Evolutionary conservation across 139 green algal species (phyloP).

Genomic region (Chlamydomonas incerta): DNA sequence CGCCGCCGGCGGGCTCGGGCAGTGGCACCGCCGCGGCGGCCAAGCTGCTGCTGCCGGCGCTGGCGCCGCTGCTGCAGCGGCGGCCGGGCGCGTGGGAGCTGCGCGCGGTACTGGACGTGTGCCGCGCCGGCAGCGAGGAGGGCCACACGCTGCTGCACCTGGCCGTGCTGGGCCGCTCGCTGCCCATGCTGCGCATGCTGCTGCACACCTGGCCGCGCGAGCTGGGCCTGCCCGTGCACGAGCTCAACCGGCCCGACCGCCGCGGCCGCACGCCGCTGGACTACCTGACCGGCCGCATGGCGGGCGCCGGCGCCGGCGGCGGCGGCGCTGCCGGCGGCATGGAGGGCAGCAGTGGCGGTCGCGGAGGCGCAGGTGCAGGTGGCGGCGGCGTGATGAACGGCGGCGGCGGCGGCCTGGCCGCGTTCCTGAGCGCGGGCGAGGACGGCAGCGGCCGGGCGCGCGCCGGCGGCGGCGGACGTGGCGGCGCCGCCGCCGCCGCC

Average conservation of each 20-base stretch:
- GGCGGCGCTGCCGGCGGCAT: neutral
- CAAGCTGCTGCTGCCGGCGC: too few relatives aligned
- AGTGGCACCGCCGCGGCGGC: too few relatives aligned
- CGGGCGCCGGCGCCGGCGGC: neutral
- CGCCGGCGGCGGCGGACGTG: too few relatives aligned
- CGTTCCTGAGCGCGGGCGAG: too few relatives aligned
- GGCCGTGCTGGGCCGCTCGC: slow-evolving; percentile 4
- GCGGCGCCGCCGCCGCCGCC: too few relatives aligned
- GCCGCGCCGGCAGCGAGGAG: neutral
- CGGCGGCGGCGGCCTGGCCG: too few relatives aligned
- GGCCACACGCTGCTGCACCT: slow-evolving; percentile 27
- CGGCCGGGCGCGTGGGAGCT: neutral
- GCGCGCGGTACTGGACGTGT: neutral
- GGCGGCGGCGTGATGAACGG: too few relatives aligned
- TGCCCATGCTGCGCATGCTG: slow-evolving; percentile 12
- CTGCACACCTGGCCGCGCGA: neutral
- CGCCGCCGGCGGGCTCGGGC: too few relatives aligned
- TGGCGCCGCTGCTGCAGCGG: too few relatives aligned
- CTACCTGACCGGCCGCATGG: neutral
- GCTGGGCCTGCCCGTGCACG: neutral
- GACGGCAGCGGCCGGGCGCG: too few relatives aligned
- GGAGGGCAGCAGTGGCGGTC: too few relatives aligned
- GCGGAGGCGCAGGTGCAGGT: neutral
- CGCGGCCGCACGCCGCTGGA: neutral
- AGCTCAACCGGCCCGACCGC: neutral